Evolutionary conservation across 2,329 filamentous ascomycete genomes (phyloP).

Genomic region (Cercospora sesami): DNA sequence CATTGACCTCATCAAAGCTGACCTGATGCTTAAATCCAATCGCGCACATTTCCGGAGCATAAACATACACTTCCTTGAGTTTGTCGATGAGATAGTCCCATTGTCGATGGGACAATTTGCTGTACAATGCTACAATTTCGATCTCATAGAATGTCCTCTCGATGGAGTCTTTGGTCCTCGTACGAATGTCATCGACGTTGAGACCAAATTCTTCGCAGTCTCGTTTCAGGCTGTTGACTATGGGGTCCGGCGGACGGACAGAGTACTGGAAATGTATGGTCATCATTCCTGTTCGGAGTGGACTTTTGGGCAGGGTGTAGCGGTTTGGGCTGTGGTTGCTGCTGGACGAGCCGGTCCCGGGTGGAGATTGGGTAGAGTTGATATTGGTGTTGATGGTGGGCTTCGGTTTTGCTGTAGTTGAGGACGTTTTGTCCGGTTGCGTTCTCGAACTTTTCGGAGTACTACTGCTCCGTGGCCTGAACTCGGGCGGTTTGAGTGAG

Average conservation of each 20-base stretch:
- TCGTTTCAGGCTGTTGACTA: background rate
- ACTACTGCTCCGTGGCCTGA: background rate
- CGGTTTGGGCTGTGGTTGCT: background rate
- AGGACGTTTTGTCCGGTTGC: background rate
- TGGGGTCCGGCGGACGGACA: background rate
- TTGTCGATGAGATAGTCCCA: constrained; percentile 2
- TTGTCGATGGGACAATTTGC: background rate
- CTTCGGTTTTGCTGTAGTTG: background rate
- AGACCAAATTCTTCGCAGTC: background rate
- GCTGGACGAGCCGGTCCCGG: background rate
- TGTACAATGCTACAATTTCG: background rate
- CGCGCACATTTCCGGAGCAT: background rate
- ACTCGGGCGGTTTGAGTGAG: background rate
- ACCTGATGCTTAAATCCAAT: constrained; percentile 7
- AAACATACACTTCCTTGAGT: constrained; percentile 4
- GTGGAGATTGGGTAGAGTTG: background rate
- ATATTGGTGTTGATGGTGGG: background rate
- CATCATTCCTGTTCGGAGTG: background rate
- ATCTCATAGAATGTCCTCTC: constrained; percentile 8
- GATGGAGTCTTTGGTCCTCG: background rate
- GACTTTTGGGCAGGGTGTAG: constrained; percentile 2
- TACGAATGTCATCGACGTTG: background rate
- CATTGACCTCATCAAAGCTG: background rate
- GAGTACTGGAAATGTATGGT: constrained; percentile 5
- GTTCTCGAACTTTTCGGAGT: background rate